Base-by-base conservation (phyloP, 148 eudicot genomes). In the Polygonum maritimum region DNA sequence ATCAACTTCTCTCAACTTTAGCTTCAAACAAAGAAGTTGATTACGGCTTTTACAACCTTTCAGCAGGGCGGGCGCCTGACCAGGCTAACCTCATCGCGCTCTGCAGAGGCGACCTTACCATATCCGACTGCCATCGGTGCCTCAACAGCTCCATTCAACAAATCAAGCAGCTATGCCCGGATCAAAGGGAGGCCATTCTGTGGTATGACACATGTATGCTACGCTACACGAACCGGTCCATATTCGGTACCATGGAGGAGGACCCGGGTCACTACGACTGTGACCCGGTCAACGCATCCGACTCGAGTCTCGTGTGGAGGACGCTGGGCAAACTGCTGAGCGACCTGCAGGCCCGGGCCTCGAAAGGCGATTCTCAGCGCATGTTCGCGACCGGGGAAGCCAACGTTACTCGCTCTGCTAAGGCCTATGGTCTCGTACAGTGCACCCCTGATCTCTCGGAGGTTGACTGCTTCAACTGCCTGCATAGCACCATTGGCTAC, bases 191-290 rank as follows among this genome's bases (percentile, higher is more conserved):
- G 35, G 81, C 81, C 11, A 48, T 77, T 3, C 65, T 45, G 0
- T 81, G 87, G 87, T 71, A 70, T 35, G 74, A 45, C n/a, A 11
- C 73, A 1, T 84, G 87, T 36, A 77, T 84, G 82, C 13, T 83
- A 18, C 72, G 84, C 7, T 81, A 81, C 38, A 72, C 85, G 4
- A 70, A 75, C 36, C 73, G 67, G 2, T 14, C 60, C 19, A 48
- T 77, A 3, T 35, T 79, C 41, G 38, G 76, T 21, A 70, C n/a
- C 19, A 14, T 75, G 75, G 41, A 75, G n/a, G 57, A 15, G 21
- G 13, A 31, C 0, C 57, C 75, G 33, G 7, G 36, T 21, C 49
- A 49, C 48, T 57, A 16, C 14, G 57, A 74, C 41, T 45, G 12
- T 12, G 77, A 39, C 7, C 18, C 15, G 9, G 4, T 15, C 31